A percentile compares a stretch with the other conserved stretches of the same genome.
Evolutionary conservation across 2,329 filamentous ascomycete genomes (phyloP).

Genomic region (Aspergillus aculeatus): DNA sequence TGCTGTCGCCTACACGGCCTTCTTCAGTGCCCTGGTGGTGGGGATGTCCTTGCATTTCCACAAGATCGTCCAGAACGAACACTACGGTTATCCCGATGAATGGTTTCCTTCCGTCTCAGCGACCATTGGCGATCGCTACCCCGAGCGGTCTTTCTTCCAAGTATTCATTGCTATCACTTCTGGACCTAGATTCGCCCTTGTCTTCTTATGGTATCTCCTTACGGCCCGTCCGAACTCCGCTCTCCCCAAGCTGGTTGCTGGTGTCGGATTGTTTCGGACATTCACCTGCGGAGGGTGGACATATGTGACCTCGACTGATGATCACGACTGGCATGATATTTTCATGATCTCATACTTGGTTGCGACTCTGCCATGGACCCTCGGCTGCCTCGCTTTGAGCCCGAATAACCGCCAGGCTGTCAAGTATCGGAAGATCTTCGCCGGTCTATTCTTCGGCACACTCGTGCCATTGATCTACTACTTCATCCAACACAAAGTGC

Average conservation of each 20-base stretch:
- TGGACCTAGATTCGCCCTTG: slow-evolving; percentile 85
- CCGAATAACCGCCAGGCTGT: slow-evolving; percentile 78
- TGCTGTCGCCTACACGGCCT: slow-evolving; percentile 74
- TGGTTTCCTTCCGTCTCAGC: slow-evolving; percentile 97
- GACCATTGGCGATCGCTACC: slow-evolving; percentile 95
- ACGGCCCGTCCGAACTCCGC: slow-evolving; percentile 72
- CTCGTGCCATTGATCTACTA: slow-evolving; percentile 90
- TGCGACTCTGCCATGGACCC: slow-evolving; percentile 90
- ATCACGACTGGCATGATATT: slow-evolving; percentile 98
- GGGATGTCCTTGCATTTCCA: slow-evolving; percentile 82
- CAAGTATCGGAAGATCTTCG: slow-evolving; percentile 84
- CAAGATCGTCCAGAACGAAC: slow-evolving; percentile 97
- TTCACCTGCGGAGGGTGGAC: slow-evolving; percentile 97
- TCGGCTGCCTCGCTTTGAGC: slow-evolving; percentile 84
- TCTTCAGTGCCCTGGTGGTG: slow-evolving; percentile 79
- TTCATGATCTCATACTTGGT: slow-evolving; percentile 99
- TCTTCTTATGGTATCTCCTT: slow-evolving; percentile 87
- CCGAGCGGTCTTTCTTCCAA: slow-evolving; percentile 95
- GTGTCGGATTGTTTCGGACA: slow-evolving; percentile 80
- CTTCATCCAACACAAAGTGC: slow-evolving; percentile 98
- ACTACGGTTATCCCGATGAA: slow-evolving; percentile 89
- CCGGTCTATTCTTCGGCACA: slow-evolving; percentile 82
- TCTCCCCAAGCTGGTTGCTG: slow-evolving; percentile 77
- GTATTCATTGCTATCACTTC: slow-evolving; percentile 96
- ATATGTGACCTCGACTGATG: slow-evolving; percentile 95